Conservation (phyloP, 78 protist genomes). For the Dictyostelium capitatum region DNA sequence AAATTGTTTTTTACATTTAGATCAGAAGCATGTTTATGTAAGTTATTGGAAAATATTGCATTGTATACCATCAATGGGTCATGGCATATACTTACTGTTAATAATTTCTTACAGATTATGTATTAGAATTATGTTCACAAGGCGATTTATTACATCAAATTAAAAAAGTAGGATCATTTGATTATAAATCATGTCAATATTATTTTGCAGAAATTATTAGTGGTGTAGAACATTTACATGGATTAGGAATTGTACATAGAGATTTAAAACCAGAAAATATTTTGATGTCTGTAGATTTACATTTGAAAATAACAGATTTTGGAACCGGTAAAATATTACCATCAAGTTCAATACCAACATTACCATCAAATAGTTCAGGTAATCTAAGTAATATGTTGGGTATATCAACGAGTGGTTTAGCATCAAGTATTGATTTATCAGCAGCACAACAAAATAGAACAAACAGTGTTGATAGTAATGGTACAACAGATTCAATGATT, state of each 20-base stretch:
- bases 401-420: neutral
- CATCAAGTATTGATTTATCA: neutral
- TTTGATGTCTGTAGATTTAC: conserved; percentile 76
- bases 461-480: conserved; percentile 8
- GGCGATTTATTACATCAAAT: conserved; percentile 87
- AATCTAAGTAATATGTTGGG: neutral
- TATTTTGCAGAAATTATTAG: conserved; percentile 87
- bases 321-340: conserved; percentile 83
- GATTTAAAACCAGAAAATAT: conserved; percentile 90
- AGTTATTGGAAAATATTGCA: no score
- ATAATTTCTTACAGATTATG: conserved; percentile 69
- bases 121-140: conserved; percentile 84
- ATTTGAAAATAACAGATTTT: conserved; percentile 88
- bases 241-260: conserved; percentile 80
- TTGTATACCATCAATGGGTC: no score
- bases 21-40: conserved; percentile 80
- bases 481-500: neutral
- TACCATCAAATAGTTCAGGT: conserved; percentile 22
- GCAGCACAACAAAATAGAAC: neutral
- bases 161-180: conserved; percentile 77
- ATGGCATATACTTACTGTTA: no score
- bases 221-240: conserved; percentile 84
- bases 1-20: conserved; percentile 89
- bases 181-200: conserved; percentile 66
- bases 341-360: neutral